Base-by-base conservation (phyloP, 495 filamentous ascomycete genomes). In the Glutinoglossum americanum region DNA sequence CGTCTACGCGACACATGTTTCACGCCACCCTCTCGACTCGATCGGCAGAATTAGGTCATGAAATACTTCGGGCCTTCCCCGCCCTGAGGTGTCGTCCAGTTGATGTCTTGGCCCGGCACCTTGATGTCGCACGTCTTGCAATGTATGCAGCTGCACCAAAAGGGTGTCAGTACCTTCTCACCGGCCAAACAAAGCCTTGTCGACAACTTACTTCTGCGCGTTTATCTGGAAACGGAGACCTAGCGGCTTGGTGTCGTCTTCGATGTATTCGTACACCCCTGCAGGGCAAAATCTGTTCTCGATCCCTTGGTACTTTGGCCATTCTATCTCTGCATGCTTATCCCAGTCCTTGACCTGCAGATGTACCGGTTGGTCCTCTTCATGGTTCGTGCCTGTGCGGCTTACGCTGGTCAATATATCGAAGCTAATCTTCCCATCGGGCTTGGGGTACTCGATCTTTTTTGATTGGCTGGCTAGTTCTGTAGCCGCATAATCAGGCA, bases 111-210 rank as follows among this genome's bases (percentile, higher is more conserved):
- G 54, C 81, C 78, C 2, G 92, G 92, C 13, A 83, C 89, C 73
- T 99, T 99, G 69, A 99, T 97, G 70, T 99, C 92, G 66, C 92
- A 99, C 3, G 92, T 97, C 78, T 99, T 99, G 74, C 92, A 99
- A 70, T 99, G 92, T 57, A 99, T 92, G 68, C 92, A 99, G 69
- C 89, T 93, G 61, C 49, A 57, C 10, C 37, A 26, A 0, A 11
- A 17, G 15, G 15, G 37, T 33, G 15, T 39, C 37, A 39, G 37
- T 17, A 15, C 13, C 51, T n/a, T 11, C 35, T 23, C 44, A 17
- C 15, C 4, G 44, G 17, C 13, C 49, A 9, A 27, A 27, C 0
- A 58, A 5, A 27, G 35, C 7, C n/a, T 33, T 17, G 45, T 0
- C 57, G 45, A 44, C 13, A 33, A 82, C 87, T 77, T 75, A 93